Base-by-base conservation (phyloP, 345 rosid species). In the Jatropha curcas region DNA sequence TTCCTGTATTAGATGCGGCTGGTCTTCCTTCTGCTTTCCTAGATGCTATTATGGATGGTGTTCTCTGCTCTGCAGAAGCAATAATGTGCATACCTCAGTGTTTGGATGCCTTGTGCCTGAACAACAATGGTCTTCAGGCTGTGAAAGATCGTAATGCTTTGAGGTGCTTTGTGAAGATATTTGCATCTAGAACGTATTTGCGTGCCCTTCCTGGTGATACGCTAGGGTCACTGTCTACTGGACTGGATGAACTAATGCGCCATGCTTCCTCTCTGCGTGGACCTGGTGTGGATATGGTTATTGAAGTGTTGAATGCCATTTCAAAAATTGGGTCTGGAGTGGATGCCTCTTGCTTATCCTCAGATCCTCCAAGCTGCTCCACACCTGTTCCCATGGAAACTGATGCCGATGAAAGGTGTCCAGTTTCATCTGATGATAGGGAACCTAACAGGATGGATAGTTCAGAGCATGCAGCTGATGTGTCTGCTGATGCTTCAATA, bases 41-140 rank as follows among this genome's bases (percentile, higher is more conserved):
- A 76, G 92, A 94, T 83, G 90, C 98, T 74, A 89, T 94, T 68
- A 84, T 85, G 90, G 97, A 90, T 83, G 93, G 91, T 71, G 89
- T 88, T 63, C 71, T 92, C 22, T 94, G 91, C 81, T 94, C 98
- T 74, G 83, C 93, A 24, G 95, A 94, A 75, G 98, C 97, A 76
- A 85, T 94, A 77, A 85, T 89, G 75, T 92, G 98, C 87, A 90
- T 92, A 84, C 98, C 98, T 61, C 98, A 92, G 76, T 94, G 95
- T 79, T 82, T 94, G 87, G 98, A 92, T 87, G 98, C 98, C 30
- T 84, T 94, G 76, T 94, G 98, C 81, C 88, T 92, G 65, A 94
- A 92, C 80, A 83, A 81, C 74, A 90, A 83, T 67, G 98, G 98
- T 52, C 97, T 92, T 80, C 92, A 86, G 83, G 93, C 95, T 51